Conservation (phyloP, 371 early-diverging fungal genomes). For the Fennellomyces sp. region DNA sequence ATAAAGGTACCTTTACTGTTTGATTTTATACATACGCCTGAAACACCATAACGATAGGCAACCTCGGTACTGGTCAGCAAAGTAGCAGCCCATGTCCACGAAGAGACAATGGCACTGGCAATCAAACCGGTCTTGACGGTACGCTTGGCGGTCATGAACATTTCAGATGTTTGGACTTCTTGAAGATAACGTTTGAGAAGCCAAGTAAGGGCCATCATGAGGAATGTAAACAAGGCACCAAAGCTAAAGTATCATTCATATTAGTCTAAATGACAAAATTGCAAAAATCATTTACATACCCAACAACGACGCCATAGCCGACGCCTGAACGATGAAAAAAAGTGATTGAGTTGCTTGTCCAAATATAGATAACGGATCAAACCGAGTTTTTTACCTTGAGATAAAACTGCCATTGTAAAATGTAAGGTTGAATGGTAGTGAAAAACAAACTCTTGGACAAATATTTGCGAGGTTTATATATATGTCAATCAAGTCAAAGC, state of each 20-base stretch:
- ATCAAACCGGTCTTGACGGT: constrained; percentile 68
- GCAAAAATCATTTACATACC: constrained; percentile 14
- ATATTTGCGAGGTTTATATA: no score
- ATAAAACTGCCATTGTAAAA: constrained; percentile 35
- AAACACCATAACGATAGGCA: constrained; percentile 68
- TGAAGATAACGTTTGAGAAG: constrained; percentile 60
- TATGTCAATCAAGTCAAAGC: background rate
- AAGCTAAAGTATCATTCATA: no score
- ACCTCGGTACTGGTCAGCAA: constrained; percentile 68
- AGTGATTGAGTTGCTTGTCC: background rate
- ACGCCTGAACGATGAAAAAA: constrained; percentile 18
- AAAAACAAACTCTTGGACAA: background rate
- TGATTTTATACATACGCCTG: no score
- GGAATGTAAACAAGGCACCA: constrained; percentile 58
- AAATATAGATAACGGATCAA: background rate
- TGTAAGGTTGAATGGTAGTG: background rate
- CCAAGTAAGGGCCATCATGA: constrained; percentile 67
- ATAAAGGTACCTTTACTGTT: no score
- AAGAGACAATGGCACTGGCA: constrained; percentile 70
- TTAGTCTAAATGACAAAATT: background rate
- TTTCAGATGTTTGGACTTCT: constrained; percentile 67
- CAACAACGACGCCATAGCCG: constrained; percentile 43
- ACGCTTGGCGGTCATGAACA: constrained; percentile 70
- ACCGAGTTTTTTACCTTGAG: constrained; percentile 22
- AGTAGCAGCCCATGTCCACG: constrained; percentile 76